Evolutionary conservation across 2,329 filamentous ascomycete genomes (phyloP).

Genomic region (Arthrobotrys pseudoclavata): DNA sequence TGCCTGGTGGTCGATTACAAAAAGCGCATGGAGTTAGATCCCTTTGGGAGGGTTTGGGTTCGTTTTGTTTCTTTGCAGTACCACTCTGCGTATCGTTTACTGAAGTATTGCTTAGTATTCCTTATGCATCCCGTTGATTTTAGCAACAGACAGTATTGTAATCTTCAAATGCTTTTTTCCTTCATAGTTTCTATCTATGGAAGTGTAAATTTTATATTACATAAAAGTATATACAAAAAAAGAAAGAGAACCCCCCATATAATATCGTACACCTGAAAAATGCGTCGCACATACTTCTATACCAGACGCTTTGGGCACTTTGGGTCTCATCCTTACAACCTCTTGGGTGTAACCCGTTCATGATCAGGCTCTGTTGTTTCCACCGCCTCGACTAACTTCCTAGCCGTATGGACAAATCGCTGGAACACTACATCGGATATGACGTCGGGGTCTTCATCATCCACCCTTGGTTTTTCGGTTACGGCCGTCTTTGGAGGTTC

Average conservation of each 20-base stretch:
- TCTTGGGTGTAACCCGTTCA: constrained; percentile 25
- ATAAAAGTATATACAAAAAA: constrained; percentile 28
- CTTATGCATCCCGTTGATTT: background rate
- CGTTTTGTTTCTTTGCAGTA: background rate
- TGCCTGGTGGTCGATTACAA: constrained; percentile 24
- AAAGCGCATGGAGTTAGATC: constrained; percentile 36
- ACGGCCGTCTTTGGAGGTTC: background rate
- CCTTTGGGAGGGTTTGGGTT: constrained; percentile 12
- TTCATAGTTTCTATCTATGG: constrained; percentile 8
- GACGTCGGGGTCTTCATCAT: constrained; percentile 17
- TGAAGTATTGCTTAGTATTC: background rate
- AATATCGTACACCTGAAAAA: constrained; percentile 38
- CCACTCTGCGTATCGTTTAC: background rate
- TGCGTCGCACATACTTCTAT: background rate
- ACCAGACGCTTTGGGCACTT: background rate
- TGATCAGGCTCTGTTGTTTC: constrained; percentile 29
- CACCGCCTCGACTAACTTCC: constrained; percentile 49
- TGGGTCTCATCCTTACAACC: constrained; percentile 10
- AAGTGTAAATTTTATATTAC: constrained; percentile 29
- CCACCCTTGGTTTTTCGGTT: background rate
- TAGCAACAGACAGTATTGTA: background rate
- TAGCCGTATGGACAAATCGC: constrained; percentile 38
- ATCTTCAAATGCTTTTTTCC: constrained; percentile 20
- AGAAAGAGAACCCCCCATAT: constrained; percentile 1
- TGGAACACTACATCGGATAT: constrained; percentile 50